A percentile compares a stretch with the other conserved stretches of the same genome.
Conservation (phyloP, 257 asterid genomes). For the Solanum rostratum region DNA sequence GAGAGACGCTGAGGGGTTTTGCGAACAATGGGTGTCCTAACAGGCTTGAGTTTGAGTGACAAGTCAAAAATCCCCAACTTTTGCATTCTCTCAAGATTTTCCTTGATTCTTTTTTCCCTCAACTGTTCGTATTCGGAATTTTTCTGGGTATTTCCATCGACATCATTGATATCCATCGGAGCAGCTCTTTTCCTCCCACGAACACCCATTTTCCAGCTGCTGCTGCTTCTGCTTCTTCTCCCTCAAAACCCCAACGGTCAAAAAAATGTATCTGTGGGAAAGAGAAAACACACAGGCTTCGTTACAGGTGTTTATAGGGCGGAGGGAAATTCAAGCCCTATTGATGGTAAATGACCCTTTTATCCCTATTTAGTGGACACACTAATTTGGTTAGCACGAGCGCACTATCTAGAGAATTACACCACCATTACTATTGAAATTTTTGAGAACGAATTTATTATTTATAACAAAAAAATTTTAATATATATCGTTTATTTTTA, state of each 20-base stretch:
- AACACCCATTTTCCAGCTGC: neutral
- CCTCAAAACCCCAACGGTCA: neutral
- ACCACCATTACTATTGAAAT: neutral
- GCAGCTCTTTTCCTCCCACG: neutral
- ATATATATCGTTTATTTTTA: too few relatives aligned
- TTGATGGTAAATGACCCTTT: neutral
- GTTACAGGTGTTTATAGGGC: neutral
- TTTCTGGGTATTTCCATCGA: conserved; percentile 5
- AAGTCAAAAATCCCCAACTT: conserved; percentile 68
- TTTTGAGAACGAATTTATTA: neutral
- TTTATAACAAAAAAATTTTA: too few relatives aligned
- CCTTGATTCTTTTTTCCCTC: conserved; percentile 70
- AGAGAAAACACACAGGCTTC: neutral
- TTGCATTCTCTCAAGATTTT: conserved; percentile 77
- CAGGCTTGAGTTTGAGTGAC: conserved; percentile 47
- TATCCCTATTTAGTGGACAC: neutral
- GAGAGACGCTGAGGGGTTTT: conserved; percentile 19
- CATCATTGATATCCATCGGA: neutral
- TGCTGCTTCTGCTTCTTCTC: neutral
- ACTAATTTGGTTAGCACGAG: neutral
- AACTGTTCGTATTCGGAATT: conserved; percentile 48
- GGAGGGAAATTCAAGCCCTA: neutral
- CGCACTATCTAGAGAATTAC: neutral
- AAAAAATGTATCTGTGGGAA: neutral
- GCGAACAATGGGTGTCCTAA: conserved; percentile 9